Evolutionary conservation across 1,139 yeast genomes (phyloP).

Genomic region (Candida smagusa): DNA sequence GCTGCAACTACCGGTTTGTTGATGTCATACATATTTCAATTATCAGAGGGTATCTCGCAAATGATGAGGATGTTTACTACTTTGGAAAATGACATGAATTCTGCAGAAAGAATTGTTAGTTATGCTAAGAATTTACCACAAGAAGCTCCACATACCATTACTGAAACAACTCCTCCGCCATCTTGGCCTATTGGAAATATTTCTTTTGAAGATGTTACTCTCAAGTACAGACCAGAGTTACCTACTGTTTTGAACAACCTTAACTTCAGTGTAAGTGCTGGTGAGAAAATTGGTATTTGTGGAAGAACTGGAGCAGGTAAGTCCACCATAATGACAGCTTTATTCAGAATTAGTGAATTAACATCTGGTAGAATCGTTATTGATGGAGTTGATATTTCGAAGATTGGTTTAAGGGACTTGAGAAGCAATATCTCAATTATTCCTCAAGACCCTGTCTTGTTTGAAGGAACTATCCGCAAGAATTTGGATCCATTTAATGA

Average conservation of each 20-base stretch:
- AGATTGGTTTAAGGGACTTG: constrained; percentile 15
- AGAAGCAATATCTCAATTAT: constrained; percentile 16
- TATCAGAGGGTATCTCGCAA: constrained; percentile 43
- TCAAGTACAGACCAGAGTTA: constrained; percentile 68
- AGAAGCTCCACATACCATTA: constrained; percentile 29
- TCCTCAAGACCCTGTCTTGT: constrained; percentile 20
- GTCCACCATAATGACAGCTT: constrained; percentile 59
- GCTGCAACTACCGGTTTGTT: constrained; percentile 70
- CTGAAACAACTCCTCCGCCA: constrained; percentile 9
- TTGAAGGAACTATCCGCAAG: constrained; percentile 14
- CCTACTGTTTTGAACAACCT: constrained; percentile 66
- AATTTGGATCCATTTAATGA: constrained; percentile 18
- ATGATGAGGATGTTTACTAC: constrained; percentile 54
- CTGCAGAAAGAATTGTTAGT: constrained; percentile 70
- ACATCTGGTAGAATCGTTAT: constrained; percentile 46
- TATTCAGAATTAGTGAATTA: constrained; percentile 57
- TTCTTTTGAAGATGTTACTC: constrained; percentile 51
- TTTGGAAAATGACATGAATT: constrained; percentile 75
- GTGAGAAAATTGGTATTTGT: constrained; percentile 66
- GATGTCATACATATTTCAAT: constrained; percentile 50
- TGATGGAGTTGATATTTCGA: constrained; percentile 56
- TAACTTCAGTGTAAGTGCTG: constrained; percentile 39
- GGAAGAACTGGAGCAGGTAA: constrained; percentile 81
- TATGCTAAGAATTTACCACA: constrained; percentile 51
- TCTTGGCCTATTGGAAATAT: constrained; percentile 47